A percentile compares a stretch with the other conserved stretches of the same genome.
Evolutionary conservation across 306 rosid species (phyloP).

Genomic region (Citrullus mucosospermus): DNA sequence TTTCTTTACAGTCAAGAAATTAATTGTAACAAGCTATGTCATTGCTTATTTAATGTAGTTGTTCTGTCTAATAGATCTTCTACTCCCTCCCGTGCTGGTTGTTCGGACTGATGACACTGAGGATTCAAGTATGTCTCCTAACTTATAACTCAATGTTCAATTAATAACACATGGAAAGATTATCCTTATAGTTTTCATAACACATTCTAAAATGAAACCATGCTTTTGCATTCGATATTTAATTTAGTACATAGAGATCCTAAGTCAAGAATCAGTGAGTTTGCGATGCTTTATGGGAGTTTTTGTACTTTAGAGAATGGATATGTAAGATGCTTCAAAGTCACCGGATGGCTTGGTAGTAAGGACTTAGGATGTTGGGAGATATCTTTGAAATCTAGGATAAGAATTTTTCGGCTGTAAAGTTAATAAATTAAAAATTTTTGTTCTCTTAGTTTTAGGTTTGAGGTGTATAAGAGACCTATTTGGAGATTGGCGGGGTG

Average conservation of each 20-base stretch:
- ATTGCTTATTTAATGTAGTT: background rate
- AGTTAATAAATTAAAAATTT: no score
- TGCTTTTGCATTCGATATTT: background rate
- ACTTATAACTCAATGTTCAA: background rate
- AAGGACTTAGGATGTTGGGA: no score
- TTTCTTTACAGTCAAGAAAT: background rate
- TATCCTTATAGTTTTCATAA: background rate
- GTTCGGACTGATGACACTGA: conserved; percentile 65
- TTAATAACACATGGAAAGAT: background rate
- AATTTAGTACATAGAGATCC: background rate
- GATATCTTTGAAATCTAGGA: no score
- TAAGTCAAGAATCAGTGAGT: background rate
- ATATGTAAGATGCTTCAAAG: background rate
- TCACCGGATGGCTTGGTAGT: no score
- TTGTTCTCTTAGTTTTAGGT: no score
- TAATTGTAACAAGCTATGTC: background rate
- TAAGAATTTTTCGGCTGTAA: no score
- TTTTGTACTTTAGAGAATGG: background rate
- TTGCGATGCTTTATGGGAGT: background rate
- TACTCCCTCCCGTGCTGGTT: conserved; percentile 54
- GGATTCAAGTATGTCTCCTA: conserved; percentile 49
- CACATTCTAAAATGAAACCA: background rate
- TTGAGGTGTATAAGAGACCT: no score
- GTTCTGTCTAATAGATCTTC: conserved; percentile 46
- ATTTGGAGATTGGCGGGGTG: no score